Base-by-base conservation (phyloP, 129 eudicot genomes). In the Flaveria bidentis region DNA sequence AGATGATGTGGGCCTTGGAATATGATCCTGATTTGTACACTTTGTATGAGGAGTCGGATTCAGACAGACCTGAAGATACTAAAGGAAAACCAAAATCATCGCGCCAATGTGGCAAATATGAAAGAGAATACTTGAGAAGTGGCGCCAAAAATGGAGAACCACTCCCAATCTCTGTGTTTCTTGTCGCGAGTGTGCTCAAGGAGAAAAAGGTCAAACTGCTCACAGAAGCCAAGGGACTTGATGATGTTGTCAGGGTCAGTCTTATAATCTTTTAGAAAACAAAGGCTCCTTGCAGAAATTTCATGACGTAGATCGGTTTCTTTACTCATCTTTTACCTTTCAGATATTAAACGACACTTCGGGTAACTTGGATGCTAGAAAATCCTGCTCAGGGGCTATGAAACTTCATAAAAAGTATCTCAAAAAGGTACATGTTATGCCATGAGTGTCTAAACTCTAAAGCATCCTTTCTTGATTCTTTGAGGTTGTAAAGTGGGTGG, bases 1-100 rank as follows among this genome's bases (percentile, higher is more conserved):
- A 94, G 99, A 94, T 94, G 97, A 94, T 94, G 99, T 94, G 99
- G 99, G 97, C 99, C 49, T 76, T 94, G 52, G 99, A 94, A 73
- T 94, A 88, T 75, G 99, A 94, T 76, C 99, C 99, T 2, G 75
- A 74, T 73, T 52, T 80, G 36, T 80, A 80, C 76, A 80, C 70
- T 15, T 58, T 74, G 20, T 80, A 80, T 67, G 84, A 80, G 76
- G 84, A 80, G 10, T 23, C 76, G 18, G 80, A 80, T 74, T 46
- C 84, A 14, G 97, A 88, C 41, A 84, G 82, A 71, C 72, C 88
- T 6, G 96, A 91, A 42, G 90, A 87, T 72, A 80, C 96, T 28
- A 94, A 86, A 85, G 88, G 79, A 53, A 94, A 83, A 76, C 41
- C 83, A 16, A 94, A 94, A 83, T 89, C 99, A n/a, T 87, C 67